These are phyloP conservation scores for Aspergillus latus DNA, from an alignment of 2,329 filamentous ascomycete genomes.

Conservation along the genomic window DNA sequence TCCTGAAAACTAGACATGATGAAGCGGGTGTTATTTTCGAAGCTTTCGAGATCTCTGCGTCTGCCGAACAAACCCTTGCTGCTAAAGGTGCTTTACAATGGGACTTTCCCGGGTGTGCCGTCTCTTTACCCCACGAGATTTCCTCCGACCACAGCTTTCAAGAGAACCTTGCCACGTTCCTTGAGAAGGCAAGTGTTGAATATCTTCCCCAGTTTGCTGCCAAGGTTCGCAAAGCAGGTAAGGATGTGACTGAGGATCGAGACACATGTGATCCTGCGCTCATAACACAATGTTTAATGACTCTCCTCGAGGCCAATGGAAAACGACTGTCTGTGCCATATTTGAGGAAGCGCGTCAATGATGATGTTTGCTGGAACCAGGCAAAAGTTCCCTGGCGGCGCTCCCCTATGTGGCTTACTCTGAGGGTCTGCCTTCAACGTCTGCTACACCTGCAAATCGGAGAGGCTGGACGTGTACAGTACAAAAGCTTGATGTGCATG, in stretches of 20 bases:
- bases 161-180: conserved; percentile 50
- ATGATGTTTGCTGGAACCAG: conserved; percentile 58
- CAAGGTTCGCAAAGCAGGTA: conserved; percentile 53
- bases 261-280: conserved; percentile 59
- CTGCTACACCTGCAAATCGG: conserved; percentile 45
- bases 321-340: conserved; percentile 32
- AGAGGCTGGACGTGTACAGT: conserved; percentile 49
- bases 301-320: conserved; percentile 59
- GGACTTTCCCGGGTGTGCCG: conserved; percentile 60
- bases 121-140: conserved; percentile 44
- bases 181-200: conserved; percentile 58
- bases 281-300: conserved; percentile 61
- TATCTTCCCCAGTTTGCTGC: conserved; percentile 56
- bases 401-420: conserved; percentile 60
- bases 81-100: conserved; percentile 55
- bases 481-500: conserved; percentile 59
- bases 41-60: conserved; percentile 60
- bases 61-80: conserved; percentile 53
- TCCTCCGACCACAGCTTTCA: conserved; percentile 50
- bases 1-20: not conserved
- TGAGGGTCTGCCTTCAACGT: conserved; percentile 60
- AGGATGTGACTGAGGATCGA: conserved; percentile 53
- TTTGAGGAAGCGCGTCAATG: conserved; percentile 60
- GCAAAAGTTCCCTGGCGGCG: conserved; percentile 61
- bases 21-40: conserved; percentile 52